These are phyloP conservation scores for Russula dissimulans DNA, from an alignment of 768 basidiomycete species.

Conservation along the genomic window DNA sequence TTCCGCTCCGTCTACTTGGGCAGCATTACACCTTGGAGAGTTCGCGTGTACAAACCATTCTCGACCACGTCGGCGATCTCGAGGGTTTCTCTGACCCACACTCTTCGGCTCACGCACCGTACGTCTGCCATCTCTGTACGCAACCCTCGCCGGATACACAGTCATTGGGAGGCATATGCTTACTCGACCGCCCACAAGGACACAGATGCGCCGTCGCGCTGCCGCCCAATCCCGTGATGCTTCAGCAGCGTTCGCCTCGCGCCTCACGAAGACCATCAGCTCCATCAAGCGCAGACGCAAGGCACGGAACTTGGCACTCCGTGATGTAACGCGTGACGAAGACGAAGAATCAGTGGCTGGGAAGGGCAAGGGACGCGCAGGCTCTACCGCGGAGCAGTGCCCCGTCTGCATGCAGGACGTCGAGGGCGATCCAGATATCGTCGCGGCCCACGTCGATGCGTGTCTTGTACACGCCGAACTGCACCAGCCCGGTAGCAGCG, in stretches of 20 bases:
- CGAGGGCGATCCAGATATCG: constrained; percentile 58
- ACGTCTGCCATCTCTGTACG: constrained; percentile 20
- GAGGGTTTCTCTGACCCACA: constrained; percentile 42
- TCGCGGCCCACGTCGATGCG: constrained; percentile 75
- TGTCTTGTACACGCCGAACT: constrained; percentile 52
- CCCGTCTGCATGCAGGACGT: constrained; percentile 57
- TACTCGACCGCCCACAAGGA: constrained; percentile 28
- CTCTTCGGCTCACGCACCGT: constrained; percentile 43
- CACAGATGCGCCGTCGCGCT: constrained; percentile 32
- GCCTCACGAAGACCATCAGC: constrained; percentile 45
- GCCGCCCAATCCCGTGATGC: constrained; percentile 29
- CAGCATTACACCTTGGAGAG: constrained; percentile 58
- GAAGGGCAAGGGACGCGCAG: constrained; percentile 19
- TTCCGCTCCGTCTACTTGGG: constrained; percentile 63
- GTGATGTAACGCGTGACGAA: constrained; percentile 56
- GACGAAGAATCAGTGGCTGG: constrained; percentile 26
- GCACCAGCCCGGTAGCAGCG: neutral
- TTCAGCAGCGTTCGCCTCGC: constrained; percentile 23
- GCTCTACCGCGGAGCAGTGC: constrained; percentile 35
- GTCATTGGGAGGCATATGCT: constrained; percentile 3
- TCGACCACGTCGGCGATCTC: constrained; percentile 50
- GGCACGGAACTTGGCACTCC: constrained; percentile 55
- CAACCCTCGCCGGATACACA: neutral
- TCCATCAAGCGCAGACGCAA: constrained; percentile 62
- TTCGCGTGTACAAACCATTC: constrained; percentile 60